Percentiles rank a stretch among this genome's conserved stretches.
phyloP scores from a whole-genome alignment of 495 filamentous ascomycete species.

The Acidiella bohemica region DNA sequence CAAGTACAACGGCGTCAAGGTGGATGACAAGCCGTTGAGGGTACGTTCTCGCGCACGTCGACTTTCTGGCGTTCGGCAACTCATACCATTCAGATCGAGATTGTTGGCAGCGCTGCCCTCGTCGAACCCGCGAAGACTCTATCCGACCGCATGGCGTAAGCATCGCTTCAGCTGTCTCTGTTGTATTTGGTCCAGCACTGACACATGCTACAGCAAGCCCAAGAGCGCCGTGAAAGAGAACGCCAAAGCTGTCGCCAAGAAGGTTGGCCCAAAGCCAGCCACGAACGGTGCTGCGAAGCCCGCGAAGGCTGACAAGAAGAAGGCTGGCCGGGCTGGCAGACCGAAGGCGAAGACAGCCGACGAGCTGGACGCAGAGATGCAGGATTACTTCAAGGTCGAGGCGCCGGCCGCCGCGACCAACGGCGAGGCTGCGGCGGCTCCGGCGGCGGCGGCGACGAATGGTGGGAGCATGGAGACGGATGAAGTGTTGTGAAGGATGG shows the following conservation, averaged over 20 bases:
- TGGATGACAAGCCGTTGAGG: slow-evolving; percentile 86
- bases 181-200: not conserved
- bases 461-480: slow-evolving; percentile 22
- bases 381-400: slow-evolving; percentile 77
- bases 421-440: slow-evolving; percentile 2
- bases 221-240: slow-evolving; percentile 14
- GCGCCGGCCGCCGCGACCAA: slow-evolving; percentile 20
- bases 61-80: not conserved
- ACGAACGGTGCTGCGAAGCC: slow-evolving; percentile 45
- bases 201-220: slow-evolving; percentile 1
- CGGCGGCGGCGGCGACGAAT: slow-evolving; percentile 11
- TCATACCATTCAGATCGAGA: slow-evolving; percentile 53
- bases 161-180: not conserved
- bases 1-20: slow-evolving; percentile 70
- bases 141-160: slow-evolving; percentile 74
- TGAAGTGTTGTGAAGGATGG: slow-evolving; percentile 12
- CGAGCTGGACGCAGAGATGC: slow-evolving; percentile 89
- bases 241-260: slow-evolving; percentile 7
- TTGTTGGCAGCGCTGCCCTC: slow-evolving; percentile 66
- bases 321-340: slow-evolving; percentile 39
- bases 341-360: slow-evolving; percentile 80
- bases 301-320: slow-evolving; percentile 38
- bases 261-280: slow-evolving; percentile 46
- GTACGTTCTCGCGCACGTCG: slow-evolving; percentile 39
- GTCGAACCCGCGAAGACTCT: slow-evolving; percentile 49